phyloP scores from a whole-genome alignment of 768 basidiomycete genomes.

The Auriscalpium microsporum region DNA sequence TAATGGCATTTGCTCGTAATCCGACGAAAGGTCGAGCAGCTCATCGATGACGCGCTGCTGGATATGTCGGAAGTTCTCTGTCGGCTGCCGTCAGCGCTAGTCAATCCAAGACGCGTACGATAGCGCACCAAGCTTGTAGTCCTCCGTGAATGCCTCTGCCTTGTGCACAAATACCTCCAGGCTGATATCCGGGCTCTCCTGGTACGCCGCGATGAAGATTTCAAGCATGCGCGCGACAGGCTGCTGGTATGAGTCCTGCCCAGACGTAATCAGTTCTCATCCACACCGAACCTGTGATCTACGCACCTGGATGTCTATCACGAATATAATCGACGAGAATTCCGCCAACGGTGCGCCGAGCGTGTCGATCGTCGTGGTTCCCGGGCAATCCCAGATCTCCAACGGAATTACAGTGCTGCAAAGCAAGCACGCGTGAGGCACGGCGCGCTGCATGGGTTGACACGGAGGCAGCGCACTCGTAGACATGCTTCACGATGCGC shows the following conservation, averaged over 20 bases:
- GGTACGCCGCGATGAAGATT: constrained; percentile 69
- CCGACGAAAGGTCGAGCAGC: constrained; percentile 64
- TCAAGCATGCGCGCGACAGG: constrained; percentile 77
- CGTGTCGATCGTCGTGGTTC: constrained; percentile 72
- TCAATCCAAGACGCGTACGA: not conserved
- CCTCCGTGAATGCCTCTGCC: constrained; percentile 83
- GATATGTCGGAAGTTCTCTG: constrained; percentile 89
- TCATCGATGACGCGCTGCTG: constrained; percentile 82
- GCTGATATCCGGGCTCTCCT: constrained; percentile 65
- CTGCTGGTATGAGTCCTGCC: constrained; percentile 75
- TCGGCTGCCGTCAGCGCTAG: not conserved
- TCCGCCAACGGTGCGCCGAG: constrained; percentile 67
- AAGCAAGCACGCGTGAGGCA: not conserved
- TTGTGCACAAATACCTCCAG: constrained; percentile 95
- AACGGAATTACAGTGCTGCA: constrained; percentile 82
- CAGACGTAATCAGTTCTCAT: not conserved
- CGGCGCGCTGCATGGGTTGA: not conserved
- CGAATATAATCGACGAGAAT: constrained; percentile 83
- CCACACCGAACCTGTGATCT: constrained; percentile 20
- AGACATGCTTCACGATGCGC: constrained; percentile 60
- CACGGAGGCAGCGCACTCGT: constrained; percentile 56
- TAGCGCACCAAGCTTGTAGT: constrained; percentile 75
- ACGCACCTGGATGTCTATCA: constrained; percentile 84
- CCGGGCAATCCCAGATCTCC: constrained; percentile 94
- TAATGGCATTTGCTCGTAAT: constrained; percentile 69